Base-by-base conservation (phyloP, 495 filamentous ascomycete genomes). In the Trichoderma asperelloides region DNA sequence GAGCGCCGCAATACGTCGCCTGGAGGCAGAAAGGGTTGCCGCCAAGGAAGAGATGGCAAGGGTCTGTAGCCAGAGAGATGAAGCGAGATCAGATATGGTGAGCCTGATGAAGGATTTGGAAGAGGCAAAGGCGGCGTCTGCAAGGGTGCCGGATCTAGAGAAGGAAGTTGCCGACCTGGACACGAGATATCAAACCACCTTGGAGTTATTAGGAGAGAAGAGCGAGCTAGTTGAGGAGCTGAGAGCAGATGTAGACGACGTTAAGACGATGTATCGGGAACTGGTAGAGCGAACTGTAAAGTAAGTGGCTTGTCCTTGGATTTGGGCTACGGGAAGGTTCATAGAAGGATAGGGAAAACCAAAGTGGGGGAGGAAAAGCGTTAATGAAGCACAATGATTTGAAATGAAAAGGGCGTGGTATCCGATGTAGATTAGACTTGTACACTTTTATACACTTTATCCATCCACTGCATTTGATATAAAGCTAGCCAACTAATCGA, bases 201-300 rank as follows among this genome's bases (percentile, higher is more conserved):
- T 98, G 51, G 93, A 97, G 80, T 89, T 98, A 89, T 76, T 97
- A 47, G 95, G 95, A 13, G 95, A 98, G 84, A 97, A 96, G 86
- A 96, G 91, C 73, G 95, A 98, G 82, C 77, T 87, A 74, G 92
- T 96, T 16, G 91, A 96, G 69, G 94, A 98, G 81, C 79, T 99
- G 64, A 84, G 85, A 75, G 88, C 88, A 41, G 95, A 98, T 82
- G 89, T 98, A 65, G 81, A 85, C 64, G 95, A 98, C 82, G 80
- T 98, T 73, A 98, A 98, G 81, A 87, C 88, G 68, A 94, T 98
- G 81, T 97, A 97, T 78, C 85, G 92, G 72, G 94, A 97, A 73
- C 76, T 98, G 76, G 89, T 96, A 49, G 91, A 95, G 77, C 86
- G 86, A 74, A 96, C 90, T 43, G 88, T 92, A 30, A 65, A 47